phyloP scores from a whole-genome alignment of 805 yeast genomes.

The Saccharomycopsis fibuligera region DNA sequence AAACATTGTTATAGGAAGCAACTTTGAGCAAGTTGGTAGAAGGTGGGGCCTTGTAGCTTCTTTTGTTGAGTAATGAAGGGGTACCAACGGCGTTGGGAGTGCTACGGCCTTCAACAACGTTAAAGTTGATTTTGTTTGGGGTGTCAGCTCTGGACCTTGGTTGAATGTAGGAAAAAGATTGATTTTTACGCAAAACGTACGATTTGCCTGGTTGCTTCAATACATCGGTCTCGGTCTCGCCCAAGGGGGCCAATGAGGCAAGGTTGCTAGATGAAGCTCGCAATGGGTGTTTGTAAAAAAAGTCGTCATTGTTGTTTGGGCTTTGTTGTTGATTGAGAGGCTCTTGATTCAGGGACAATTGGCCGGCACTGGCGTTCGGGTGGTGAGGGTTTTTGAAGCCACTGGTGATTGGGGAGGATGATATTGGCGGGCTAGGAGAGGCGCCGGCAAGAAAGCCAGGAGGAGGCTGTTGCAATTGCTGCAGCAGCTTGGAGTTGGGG shows the following conservation, averaged over 20 bases:
- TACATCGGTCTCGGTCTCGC: constrained; percentile 14
- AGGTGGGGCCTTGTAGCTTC: too few relatives aligned
- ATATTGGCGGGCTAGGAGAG: neutral
- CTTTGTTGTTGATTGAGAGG: neutral
- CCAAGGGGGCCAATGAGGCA: constrained; percentile 6
- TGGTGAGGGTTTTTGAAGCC: neutral
- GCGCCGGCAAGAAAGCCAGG: too few relatives aligned
- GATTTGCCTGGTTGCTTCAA: constrained; percentile 5
- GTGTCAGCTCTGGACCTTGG: constrained; percentile 18
- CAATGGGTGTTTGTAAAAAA: constrained; percentile 17
- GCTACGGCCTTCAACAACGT: neutral
- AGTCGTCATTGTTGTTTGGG: constrained; percentile 16
- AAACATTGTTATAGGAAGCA: constrained; percentile 2
- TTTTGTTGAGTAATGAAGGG: too few relatives aligned
- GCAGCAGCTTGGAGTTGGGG: too few relatives aligned
- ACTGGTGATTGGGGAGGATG: constrained; percentile 9
- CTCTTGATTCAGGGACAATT: neutral
- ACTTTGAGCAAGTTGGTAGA: constrained; percentile 2
- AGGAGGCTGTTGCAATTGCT: too few relatives aligned
- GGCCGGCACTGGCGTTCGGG: neutral
- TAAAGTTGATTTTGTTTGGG: neutral
- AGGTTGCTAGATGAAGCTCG: constrained; percentile 4
- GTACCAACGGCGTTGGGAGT: neutral
- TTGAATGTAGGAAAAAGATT: constrained; percentile 19
- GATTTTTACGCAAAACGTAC: constrained; percentile 15